phyloP scores from a whole-genome alignment of 1,284 basidiomycete species.

The Porodaedalea pini region DNA sequence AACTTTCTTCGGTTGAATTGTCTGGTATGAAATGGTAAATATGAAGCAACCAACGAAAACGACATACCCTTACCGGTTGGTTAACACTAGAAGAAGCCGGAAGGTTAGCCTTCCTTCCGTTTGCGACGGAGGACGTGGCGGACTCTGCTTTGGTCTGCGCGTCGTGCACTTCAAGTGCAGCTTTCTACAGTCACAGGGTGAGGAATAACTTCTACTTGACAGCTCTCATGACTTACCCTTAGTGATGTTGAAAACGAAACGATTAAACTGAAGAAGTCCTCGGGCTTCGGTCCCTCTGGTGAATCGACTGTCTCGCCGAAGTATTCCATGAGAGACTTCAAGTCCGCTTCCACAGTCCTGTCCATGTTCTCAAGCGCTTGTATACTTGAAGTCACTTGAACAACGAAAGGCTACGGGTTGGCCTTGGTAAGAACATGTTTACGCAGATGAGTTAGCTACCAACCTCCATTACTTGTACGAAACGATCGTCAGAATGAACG shows the following conservation, averaged over 20 bases:
- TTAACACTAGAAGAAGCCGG: background rate
- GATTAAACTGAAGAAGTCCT: conserved; percentile 76
- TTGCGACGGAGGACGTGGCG: conserved; percentile 15
- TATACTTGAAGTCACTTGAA: conserved; percentile 47
- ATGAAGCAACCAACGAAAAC: background rate
- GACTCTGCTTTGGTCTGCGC: conserved; percentile 38
- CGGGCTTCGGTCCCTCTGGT: conserved; percentile 63
- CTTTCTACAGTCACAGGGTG: conserved; percentile 50
- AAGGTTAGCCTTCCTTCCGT: background rate
- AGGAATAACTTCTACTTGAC: background rate
- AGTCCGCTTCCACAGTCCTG: conserved; percentile 51
- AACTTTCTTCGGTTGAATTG: background rate
- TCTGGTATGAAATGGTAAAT: background rate
- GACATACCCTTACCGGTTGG: background rate
- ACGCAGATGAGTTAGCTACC: conserved; percentile 18
- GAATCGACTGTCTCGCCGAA: conserved; percentile 62
- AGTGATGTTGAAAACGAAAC: conserved; percentile 70
- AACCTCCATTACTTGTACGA: conserved; percentile 66
- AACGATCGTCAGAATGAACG: conserved; percentile 50
- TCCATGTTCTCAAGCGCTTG: conserved; percentile 65
- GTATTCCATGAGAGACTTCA: conserved; percentile 58
- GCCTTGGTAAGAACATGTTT: background rate
- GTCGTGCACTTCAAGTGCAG: conserved; percentile 67
- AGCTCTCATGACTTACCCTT: conserved; percentile 44
- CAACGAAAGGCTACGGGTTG: conserved; percentile 51